Evolutionary conservation across 2,329 filamentous ascomycete genomes (phyloP).

Genomic region (Aspergillus sp.): DNA sequence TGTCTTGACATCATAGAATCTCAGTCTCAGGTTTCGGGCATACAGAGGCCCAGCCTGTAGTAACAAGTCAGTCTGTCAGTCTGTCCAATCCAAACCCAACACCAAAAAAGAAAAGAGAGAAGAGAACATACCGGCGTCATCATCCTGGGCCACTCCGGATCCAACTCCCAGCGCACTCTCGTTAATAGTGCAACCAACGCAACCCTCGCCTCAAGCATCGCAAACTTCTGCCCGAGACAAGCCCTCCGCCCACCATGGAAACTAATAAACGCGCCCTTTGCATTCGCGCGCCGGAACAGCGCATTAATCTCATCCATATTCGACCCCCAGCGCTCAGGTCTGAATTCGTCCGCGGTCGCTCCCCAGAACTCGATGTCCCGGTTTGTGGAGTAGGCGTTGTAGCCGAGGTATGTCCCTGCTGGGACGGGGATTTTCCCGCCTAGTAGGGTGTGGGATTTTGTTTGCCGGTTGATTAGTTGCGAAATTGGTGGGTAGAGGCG

Average conservation of each 20-base stretch:
- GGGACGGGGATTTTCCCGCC: constrained; percentile 26
- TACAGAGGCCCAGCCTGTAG: background rate
- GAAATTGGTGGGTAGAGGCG: constrained; percentile 49
- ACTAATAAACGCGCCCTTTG: background rate
- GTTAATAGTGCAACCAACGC: background rate
- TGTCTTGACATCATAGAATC: background rate
- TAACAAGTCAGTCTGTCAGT: too few relatives aligned
- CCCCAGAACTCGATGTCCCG: constrained; percentile 35
- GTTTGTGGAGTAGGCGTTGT: constrained; percentile 37
- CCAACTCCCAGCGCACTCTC: background rate
- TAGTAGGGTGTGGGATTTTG: constrained; percentile 27
- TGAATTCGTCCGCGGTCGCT: constrained; percentile 36
- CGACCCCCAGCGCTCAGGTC: constrained; percentile 41
- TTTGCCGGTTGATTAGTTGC: constrained; percentile 47
- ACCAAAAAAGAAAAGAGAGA: too few relatives aligned
- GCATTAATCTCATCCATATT: constrained; percentile 9
- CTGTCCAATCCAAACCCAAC: too few relatives aligned
- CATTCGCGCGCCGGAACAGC: background rate
- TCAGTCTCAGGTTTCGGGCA: background rate
- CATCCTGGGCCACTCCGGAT: background rate
- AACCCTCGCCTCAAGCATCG: background rate
- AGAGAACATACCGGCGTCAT: background rate
- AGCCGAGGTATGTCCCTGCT: constrained; percentile 36
- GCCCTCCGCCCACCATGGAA: background rate
- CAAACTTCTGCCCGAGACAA: background rate